Conservation (phyloP, 805 yeast species). For the Lipomyces kockii region DNA sequence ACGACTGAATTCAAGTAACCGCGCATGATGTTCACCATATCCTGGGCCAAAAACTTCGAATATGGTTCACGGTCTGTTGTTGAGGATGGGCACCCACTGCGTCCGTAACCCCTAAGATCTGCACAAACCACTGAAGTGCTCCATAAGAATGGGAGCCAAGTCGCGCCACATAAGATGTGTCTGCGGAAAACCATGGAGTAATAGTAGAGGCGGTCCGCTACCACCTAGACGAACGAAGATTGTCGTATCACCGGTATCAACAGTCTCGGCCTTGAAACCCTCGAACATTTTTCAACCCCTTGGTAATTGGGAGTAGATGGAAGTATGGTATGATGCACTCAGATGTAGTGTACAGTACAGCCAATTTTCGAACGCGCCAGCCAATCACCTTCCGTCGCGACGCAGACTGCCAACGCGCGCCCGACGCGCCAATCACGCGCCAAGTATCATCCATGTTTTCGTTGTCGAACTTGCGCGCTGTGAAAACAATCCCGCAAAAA, state of each 20-base stretch:
- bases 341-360: too few species aligned
- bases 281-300: not conserved
- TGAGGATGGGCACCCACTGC: slow-evolving; percentile 21
- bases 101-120: slow-evolving; percentile 33
- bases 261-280: not conserved
- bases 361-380: too few species aligned
- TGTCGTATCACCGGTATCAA: slow-evolving; percentile 1
- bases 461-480: too few species aligned
- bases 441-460: too few species aligned
- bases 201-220: slow-evolving; percentile 11
- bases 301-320: too few species aligned
- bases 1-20: slow-evolving; percentile 9
- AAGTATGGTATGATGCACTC: too few species aligned
- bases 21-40: slow-evolving; percentile 27
- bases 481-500: too few species aligned
- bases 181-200: slow-evolving; percentile 33
- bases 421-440: too few species aligned
- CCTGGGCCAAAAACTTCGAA: slow-evolving; percentile 29
- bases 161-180: slow-evolving; percentile 26
- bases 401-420: too few species aligned
- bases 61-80: slow-evolving; percentile 23
- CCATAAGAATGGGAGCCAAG: slow-evolving; percentile 15
- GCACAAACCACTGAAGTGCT: slow-evolving; percentile 24
- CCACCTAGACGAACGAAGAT: slow-evolving; percentile 4
- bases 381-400: too few species aligned